Evolutionary conservation across 371 early-diverging fungal genomes (phyloP), one percentile per base, ranked within the genome.

Genomic region (Dentiscutata heterogama): DNA sequence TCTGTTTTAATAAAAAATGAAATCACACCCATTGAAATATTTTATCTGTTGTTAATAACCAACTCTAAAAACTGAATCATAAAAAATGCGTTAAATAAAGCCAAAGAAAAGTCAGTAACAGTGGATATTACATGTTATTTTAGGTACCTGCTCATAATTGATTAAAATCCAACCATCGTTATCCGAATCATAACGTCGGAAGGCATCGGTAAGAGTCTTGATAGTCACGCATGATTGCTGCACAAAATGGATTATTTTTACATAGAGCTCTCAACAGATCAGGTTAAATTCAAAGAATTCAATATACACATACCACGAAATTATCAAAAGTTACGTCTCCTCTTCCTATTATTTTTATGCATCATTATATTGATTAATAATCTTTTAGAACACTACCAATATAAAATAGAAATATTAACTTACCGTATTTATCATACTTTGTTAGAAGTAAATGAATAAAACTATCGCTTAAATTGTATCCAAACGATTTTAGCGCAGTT

Each of bases 191-290:
- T 89, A 86, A 54, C 89, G 84, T 80, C 88, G 85, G 88, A 94
- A 94, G 22, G 92, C 82, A n/a, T 92, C 93, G 7, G 93, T 92
- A 82, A 93, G 85, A 46, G 87, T 88, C 86, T 92, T 93, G 84
- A 94, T 87, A 54, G 92, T 93, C 78, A 94, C 94, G 72, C 94
- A 93, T 39, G 88, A 86, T 85, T 91, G 91, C 67, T 81, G 14
- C 50, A 50, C 14, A 50, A 76, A 58, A 71, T 31, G 67, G 3
- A 11, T 16, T 13, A n/a, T 56, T 22, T 58, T 75, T 58, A 7
- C 27, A 20, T 56, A 27, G 8, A 16, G n/a, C 2, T 22, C 16
- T 18, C 50, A 50, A 50, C 2, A 50, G 10, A 13, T 50, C 13
- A 50, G 5, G 11, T 50, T 50, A 50, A 50, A 50, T 50, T 50